Base-by-base conservation (phyloP, 2,329 filamentous ascomycete species). In the Colletotrichum cuscutae region DNA sequence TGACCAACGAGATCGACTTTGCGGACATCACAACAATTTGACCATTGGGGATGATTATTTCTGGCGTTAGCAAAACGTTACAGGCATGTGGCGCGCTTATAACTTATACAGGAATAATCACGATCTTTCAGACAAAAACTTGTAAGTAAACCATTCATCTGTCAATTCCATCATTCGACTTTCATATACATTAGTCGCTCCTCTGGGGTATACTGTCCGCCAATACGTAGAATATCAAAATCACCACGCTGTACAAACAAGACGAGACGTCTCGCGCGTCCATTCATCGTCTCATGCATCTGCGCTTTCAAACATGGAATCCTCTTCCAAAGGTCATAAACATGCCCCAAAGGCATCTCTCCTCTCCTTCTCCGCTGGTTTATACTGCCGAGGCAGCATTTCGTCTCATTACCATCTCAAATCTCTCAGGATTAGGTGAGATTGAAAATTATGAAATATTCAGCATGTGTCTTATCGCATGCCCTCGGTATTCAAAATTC, bases 131-230 rank as follows among this genome's bases (percentile, higher is more conserved):
- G 13, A 35, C 8, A 3, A 2, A 13, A 52, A 15, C 11, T 19
- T 7, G 7, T 0, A 3, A 37, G 49, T 37, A 13, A 19, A 54
- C 28, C 61, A 52, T 24, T 24, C 30, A 28, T 53, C 19, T 54
- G 22, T 60, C 32, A 32, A 57, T 61, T 72, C 35, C 62, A 59
- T 72, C 57, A 72, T 68, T 63, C 49, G 42, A 68, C 49, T 28
- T 56, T 72, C 78, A 74, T 78, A 76, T 77, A 76, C 76, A 81
- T 81, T 82, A 81, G 71, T 79, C 76, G 74, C 77, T 80, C 76
- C 77, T 74, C 77, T 76, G 77, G 81, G 81, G 81, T 82, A 82
- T 83, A 82, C 80, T 82, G 79, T 77, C 70, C 52, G 56, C 59
- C 54, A 37, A 58, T 67, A 35, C 62, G 61, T 66, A 74, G 79